Percentiles rank a stretch among this genome's conserved stretches.
These are phyloP conservation scores for Trypanosoma avium DNA, from an alignment of 208 protist genomes.

Conservation along the genomic window DNA sequence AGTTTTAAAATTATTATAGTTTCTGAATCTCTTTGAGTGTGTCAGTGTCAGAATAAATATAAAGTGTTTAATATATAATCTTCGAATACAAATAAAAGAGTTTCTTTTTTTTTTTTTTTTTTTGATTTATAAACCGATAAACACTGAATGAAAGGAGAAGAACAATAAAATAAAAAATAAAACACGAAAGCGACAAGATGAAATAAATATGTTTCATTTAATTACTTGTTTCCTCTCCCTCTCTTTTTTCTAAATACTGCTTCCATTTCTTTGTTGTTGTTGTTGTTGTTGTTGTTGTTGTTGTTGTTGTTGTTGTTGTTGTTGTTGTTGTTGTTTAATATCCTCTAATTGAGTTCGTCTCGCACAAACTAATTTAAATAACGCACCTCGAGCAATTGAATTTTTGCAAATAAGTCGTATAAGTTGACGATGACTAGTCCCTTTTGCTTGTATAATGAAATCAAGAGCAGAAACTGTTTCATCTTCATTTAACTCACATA, in stretches of 20 bases:
- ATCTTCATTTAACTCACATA: slow-evolving; percentile 27
- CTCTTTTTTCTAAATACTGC: neutral
- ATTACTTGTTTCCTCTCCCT: neutral
- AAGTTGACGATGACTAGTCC: slow-evolving; percentile 6
- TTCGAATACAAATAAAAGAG: too few relatives aligned
- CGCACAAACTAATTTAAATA: slow-evolving; percentile 22
- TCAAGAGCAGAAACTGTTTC: slow-evolving; percentile 5
- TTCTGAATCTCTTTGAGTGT: too few relatives aligned
- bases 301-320: too few relatives aligned
- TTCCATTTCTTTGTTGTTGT: neutral
- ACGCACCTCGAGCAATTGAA: slow-evolving; percentile 10
- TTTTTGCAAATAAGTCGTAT: slow-evolving; percentile 14
- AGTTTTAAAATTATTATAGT: too few relatives aligned
- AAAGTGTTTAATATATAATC: too few relatives aligned
- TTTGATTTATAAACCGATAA: too few relatives aligned
- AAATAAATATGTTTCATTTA: neutral
- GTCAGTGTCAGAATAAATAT: too few relatives aligned
- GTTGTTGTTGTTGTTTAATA: neutral
- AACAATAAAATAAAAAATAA: too few relatives aligned
- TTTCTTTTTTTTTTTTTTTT: too few relatives aligned
- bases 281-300: too few relatives aligned
- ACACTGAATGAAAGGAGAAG: too few relatives aligned
- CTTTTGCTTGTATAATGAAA: slow-evolving; percentile 13
- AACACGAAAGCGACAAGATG: neutral
- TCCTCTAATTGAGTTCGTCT: slow-evolving; percentile 3